phyloP scores from a whole-genome alignment of 2,329 filamentous ascomycete genomes.

The Colletotrichum sp. region DNA sequence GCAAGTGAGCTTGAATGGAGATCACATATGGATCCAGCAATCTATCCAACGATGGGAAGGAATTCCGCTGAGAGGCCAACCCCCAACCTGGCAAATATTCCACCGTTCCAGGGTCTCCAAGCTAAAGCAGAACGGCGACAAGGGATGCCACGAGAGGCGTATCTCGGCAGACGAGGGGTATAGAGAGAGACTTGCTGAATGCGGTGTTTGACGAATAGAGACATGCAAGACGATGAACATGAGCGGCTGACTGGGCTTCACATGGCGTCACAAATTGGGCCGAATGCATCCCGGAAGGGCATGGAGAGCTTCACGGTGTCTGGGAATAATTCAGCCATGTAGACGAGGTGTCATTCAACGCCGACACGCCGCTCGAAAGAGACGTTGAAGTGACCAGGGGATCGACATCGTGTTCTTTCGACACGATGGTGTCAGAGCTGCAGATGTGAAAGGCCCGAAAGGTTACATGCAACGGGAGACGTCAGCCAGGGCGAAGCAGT shows the following conservation, averaged over 20 bases:
- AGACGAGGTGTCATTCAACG: background rate
- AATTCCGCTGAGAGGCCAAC: background rate
- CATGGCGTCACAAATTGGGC: background rate
- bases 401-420: background rate
- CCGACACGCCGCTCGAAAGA: background rate
- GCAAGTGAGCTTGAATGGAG: background rate
- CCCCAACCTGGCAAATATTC: background rate
- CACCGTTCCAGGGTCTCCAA: background rate
- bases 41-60: background rate
- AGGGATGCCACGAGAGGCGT: background rate
- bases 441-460: background rate
- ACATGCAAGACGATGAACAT: background rate
- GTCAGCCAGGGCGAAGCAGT: background rate
- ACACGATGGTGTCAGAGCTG: background rate
- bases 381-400: background rate
- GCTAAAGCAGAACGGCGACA: background rate
- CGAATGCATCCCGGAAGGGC: background rate
- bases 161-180: background rate
- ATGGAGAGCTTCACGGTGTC: background rate
- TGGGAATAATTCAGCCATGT: background rate
- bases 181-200: background rate
- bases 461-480: background rate
- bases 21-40: background rate
- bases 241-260: background rate
- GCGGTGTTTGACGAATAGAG: background rate